Conservation (phyloP, 2,329 filamentous ascomycete genomes). For the Rutstroemia sp. region DNA sequence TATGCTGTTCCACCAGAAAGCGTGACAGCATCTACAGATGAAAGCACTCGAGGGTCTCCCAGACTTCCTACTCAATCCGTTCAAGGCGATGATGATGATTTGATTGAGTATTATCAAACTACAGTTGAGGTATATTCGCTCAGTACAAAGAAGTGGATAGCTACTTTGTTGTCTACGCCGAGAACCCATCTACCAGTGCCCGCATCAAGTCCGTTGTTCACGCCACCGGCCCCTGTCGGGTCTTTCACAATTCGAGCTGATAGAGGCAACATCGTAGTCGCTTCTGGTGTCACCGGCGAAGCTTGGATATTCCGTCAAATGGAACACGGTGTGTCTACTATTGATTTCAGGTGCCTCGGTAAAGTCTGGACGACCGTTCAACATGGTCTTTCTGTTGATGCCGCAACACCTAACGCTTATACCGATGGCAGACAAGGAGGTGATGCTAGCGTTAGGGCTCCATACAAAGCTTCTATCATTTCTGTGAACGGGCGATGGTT, state of each 20-base stretch:
- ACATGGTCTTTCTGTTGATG: conserved; percentile 40
- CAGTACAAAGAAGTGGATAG: conserved; percentile 62
- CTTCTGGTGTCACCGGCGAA: conserved; percentile 79
- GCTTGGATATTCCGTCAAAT: conserved; percentile 65
- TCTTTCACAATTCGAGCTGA: conserved; percentile 69
- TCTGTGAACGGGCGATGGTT: conserved; percentile 68
- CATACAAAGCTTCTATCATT: conserved; percentile 55
- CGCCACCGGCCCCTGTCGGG: conserved; percentile 62
- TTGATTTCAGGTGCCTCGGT: conserved; percentile 34
- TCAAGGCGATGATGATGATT: conserved; percentile 23
- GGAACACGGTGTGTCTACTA: neutral
- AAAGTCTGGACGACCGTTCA: conserved; percentile 91
- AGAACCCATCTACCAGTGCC: conserved; percentile 52
- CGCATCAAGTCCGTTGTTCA: conserved; percentile 54
- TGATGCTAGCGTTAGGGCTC: conserved; percentile 34
- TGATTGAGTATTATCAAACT: conserved; percentile 67
- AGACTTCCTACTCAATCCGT: conserved; percentile 31
- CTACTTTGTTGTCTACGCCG: conserved; percentile 66
- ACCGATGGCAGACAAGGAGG: conserved; percentile 29
- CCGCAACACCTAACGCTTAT: conserved; percentile 13
- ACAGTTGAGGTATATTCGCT: conserved; percentile 85
- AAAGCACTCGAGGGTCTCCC: conserved; percentile 29
- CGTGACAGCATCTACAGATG: conserved; percentile 13
- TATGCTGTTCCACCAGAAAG: conserved; percentile 17
- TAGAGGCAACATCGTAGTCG: conserved; percentile 62